Evolutionary conservation across 2,329 filamentous ascomycete species (phyloP), one percentile per base, ranked within the genome.

Genomic region (Claviceps paspali): DNA sequence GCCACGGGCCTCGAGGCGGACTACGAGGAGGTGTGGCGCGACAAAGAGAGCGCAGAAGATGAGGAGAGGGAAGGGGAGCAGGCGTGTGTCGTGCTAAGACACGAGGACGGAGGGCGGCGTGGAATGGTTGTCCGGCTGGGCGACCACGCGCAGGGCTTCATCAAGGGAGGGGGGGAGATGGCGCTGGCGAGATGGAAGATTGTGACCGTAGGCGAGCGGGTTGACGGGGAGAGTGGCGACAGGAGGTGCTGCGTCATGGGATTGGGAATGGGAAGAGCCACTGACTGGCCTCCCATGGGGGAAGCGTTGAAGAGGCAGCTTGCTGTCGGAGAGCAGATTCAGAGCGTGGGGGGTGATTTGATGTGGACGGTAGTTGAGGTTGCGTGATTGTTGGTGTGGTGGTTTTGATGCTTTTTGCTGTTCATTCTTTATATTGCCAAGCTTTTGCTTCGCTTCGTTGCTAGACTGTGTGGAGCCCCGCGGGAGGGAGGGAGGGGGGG

Each of bases 11-110:
- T 48, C 1, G 52, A 64, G 28, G 65, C 64, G 8, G 55, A 57
- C 1, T 84, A 86, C 45, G 77, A 82, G 51, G 79, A 84, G 53
- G 50, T 79, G 2, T 83, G 79, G 79, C 52, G 57, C 2, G 69
- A 75, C 29, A 52, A 63, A 2, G 51, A 56, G 15, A n/a, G n/a
- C n/a, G n/a, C n/a, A n/a, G n/a, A n/a, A n/a, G 2, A 46, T 52
- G 0, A 35, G 43, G 2, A 35, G 38, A 0, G 29, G 28, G 14
- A 21, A 37, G 10, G 32, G 17, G n/a, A n/a, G n/a, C 36, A 38
- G 21, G 21, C 27, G 1, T 61, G 56, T 29, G 45, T 59, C 2
- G 66, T 75, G 23, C 47, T 71, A 28, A 48, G 52, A 41, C 49
- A 63, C 21, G 53, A 62, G 7, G 49, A 54, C 6, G 55, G 18